phyloP scores from a whole-genome alignment of 768 basidiomycete genomes.

The Crucibulum laeve region DNA sequence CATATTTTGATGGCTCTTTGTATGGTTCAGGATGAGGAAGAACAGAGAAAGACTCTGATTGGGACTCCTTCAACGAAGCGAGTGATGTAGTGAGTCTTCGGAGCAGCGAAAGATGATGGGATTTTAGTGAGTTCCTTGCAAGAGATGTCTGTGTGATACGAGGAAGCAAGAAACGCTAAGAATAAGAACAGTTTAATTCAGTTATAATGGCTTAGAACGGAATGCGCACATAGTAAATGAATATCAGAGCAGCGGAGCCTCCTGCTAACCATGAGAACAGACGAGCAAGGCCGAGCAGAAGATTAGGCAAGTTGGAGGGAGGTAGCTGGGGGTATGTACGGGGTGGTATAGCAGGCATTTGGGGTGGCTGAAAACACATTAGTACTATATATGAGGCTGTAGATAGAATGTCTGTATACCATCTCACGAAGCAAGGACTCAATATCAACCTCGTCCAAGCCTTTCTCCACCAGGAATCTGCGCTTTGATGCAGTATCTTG shows the following conservation, averaged over 20 bases:
- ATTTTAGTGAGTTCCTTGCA: constrained; percentile 57
- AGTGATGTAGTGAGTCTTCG: constrained; percentile 52
- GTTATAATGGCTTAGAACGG: background rate
- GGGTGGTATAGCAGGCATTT: constrained; percentile 56
- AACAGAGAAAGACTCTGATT: constrained; percentile 48
- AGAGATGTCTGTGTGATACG: constrained; percentile 52
- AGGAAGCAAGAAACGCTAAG: constrained; percentile 66
- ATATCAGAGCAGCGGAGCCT: constrained; percentile 50
- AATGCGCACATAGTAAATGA: constrained; percentile 57
- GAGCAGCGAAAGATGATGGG: constrained; percentile 57
- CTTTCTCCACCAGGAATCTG: constrained; percentile 67
- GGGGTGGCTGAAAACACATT: constrained; percentile 20
- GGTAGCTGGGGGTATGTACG: constrained; percentile 68
- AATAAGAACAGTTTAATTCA: background rate
- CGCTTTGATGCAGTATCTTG: constrained; percentile 57
- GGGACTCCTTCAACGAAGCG: constrained; percentile 48
- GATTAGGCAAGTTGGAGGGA: constrained; percentile 64
- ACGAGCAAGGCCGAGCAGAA: constrained; percentile 58
- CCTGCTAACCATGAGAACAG: constrained; percentile 67
- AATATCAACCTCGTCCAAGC: constrained; percentile 58
- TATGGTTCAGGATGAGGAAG: constrained; percentile 51
- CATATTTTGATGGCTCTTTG: constrained; percentile 42
- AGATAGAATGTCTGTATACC: constrained; percentile 32
- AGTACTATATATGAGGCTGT: background rate
- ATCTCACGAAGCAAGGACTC: constrained; percentile 50